phyloP scores from a whole-genome alignment of 2,329 filamentous ascomycete genomes.

The Hymenoscyphus fraxineus region DNA sequence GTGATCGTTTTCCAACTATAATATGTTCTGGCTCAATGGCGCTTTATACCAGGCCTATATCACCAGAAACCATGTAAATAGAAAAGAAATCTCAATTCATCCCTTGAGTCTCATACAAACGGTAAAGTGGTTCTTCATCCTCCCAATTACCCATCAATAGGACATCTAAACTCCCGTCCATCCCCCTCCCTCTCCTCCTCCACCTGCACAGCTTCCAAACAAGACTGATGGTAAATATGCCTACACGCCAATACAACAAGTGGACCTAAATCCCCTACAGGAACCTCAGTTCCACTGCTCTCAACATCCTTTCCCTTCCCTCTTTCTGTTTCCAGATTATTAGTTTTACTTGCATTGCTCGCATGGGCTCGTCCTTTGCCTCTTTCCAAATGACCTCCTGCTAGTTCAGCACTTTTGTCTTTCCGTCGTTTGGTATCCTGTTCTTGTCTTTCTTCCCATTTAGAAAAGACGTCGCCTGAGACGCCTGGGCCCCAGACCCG shows the following conservation, averaged over 20 bases:
- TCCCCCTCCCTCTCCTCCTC: slow-evolving; percentile 49
- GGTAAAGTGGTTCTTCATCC: background rate
- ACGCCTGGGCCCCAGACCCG: slow-evolving; percentile 88
- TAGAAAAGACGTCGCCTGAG: slow-evolving; percentile 70
- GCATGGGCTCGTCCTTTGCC: slow-evolving; percentile 41
- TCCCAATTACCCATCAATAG: slow-evolving; percentile 38
- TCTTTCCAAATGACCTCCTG: slow-evolving; percentile 35
- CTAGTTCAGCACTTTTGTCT: slow-evolving; percentile 33
- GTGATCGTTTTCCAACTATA: no score
- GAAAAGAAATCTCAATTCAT: background rate
- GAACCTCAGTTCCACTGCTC: slow-evolving; percentile 39
- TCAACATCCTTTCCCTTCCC: slow-evolving; percentile 32
- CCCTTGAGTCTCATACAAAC: slow-evolving; percentile 1
- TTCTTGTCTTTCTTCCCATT: slow-evolving; percentile 66
- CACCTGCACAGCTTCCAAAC: slow-evolving; percentile 62
- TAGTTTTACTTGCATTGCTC: slow-evolving; percentile 28
- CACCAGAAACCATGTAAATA: background rate
- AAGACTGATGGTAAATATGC: slow-evolving; percentile 67
- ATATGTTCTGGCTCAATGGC: no score
- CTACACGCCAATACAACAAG: slow-evolving; percentile 67
- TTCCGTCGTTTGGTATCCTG: slow-evolving; percentile 42
- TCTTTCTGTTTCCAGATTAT: slow-evolving; percentile 18
- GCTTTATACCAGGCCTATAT: background rate
- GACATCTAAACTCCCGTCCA: slow-evolving; percentile 38
- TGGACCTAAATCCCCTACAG: slow-evolving; percentile 47